Percentiles rank a stretch among this genome's conserved stretches.
These are phyloP conservation scores for Magnaporthiopsis rhizophila DNA, from an alignment of 2,329 filamentous ascomycete species.

Conservation along the genomic window DNA sequence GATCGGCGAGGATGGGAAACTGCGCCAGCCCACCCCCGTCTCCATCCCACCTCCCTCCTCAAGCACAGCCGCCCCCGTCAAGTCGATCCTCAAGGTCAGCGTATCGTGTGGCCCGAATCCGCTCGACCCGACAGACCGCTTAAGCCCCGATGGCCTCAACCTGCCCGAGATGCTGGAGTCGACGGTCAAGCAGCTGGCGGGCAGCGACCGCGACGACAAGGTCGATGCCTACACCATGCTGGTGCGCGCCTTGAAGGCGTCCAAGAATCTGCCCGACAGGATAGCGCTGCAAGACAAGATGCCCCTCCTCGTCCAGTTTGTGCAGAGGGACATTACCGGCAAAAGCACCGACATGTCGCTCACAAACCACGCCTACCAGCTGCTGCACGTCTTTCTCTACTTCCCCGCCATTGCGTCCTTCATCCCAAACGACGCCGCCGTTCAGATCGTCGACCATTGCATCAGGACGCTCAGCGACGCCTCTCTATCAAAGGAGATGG, in stretches of 20 bases:
- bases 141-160: conserved; percentile 39
- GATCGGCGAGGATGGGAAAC: conserved; percentile 27
- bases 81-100: conserved; percentile 72
- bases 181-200: conserved; percentile 70
- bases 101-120: conserved; percentile 33
- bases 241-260: conserved; percentile 66
- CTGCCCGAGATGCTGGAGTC: conserved; percentile 80
- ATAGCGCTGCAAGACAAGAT: conserved; percentile 69
- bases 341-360: conserved; percentile 60
- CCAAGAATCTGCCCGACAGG: conserved; percentile 71
- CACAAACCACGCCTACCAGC: conserved; percentile 66
- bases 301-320: conserved; percentile 68
- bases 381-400: conserved; percentile 70
- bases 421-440: conserved; percentile 69
- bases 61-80: conserved; percentile 37
- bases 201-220: conserved; percentile 61
- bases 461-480: conserved; percentile 65
- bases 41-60: conserved; percentile 22
- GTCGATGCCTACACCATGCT: conserved; percentile 83
- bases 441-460: conserved; percentile 73
- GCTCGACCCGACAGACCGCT: conserved; percentile 32
- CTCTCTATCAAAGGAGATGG: conserved; percentile 64
- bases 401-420: conserved; percentile 62
- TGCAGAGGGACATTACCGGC: conserved; percentile 69
- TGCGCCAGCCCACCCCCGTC: conserved; percentile 31